phyloP scores from a whole-genome alignment of 176 grass and related monocot species.

The Triticum dicoccoides region DNA sequence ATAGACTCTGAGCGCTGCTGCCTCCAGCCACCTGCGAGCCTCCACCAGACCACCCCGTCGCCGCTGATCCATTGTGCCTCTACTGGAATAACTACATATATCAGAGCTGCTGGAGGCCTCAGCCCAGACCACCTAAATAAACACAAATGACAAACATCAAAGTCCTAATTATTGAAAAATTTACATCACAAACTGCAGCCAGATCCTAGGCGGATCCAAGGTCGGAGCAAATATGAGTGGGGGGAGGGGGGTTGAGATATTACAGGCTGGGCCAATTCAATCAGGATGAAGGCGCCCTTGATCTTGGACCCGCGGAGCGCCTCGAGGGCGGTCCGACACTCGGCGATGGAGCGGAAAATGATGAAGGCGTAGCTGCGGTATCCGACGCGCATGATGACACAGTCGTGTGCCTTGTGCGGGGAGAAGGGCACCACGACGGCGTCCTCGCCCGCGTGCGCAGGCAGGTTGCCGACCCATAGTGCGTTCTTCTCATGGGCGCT shows the following conservation, averaged over 20 bases:
- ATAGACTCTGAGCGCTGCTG: no score
- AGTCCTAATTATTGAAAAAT: neutral
- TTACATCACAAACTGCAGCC: neutral
- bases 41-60: no score
- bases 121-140: no score
- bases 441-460: constrained; percentile 32
- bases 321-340: no score
- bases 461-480: constrained; percentile 69
- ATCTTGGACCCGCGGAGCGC: no score
- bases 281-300: neutral
- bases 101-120: no score
- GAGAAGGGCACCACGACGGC: constrained; percentile 49
- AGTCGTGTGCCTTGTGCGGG: neutral
- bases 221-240: no score
- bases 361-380: constrained; percentile 68
- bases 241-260: neutral
- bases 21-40: no score
- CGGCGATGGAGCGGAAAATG: neutral
- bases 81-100: no score
- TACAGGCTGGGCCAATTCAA: constrained; percentile 81
- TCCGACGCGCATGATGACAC: neutral
- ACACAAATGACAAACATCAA: no score
- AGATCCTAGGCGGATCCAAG: neutral
- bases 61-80: no score
- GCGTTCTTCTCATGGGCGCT: constrained; percentile 37